These are phyloP conservation scores for Fraxinus sp. DNA, from an alignment of 305 asterid genomes.

Conservation along the genomic window DNA sequence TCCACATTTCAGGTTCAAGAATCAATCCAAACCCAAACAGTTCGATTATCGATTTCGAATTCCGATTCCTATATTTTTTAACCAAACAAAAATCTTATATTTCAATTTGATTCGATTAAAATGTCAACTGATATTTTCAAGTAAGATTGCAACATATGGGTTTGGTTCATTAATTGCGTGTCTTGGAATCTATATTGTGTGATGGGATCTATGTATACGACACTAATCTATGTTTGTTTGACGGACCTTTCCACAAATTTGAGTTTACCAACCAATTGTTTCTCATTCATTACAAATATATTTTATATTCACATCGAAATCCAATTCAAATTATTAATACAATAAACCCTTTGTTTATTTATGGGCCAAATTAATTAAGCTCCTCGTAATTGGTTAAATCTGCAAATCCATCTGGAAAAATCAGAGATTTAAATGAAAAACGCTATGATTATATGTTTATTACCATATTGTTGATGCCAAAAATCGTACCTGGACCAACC, in stretches of 20 bases:
- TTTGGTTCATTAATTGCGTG: neutral
- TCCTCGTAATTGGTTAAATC: neutral
- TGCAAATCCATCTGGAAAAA: neutral
- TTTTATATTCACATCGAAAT: neutral
- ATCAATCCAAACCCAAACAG: neutral
- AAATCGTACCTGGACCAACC: too few species aligned
- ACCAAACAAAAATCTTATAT: neutral
- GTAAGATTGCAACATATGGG: neutral
- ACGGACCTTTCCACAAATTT: constrained; percentile 31
- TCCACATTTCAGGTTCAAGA: too few species aligned
- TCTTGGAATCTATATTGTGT: neutral
- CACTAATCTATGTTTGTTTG: constrained; percentile 7
- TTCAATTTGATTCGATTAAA: too few species aligned
- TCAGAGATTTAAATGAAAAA: neutral
- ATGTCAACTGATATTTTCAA: neutral
- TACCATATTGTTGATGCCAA: too few species aligned
- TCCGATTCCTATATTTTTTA: too few species aligned
- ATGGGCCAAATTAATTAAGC: neutral
- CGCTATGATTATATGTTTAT: neutral
- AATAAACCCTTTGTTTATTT: neutral
- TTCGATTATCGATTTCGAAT: too few species aligned
- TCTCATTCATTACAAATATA: constrained; percentile 12
- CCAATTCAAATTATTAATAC: neutral
- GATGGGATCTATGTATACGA: neutral
- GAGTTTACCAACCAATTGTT: neutral